A percentile compares a stretch with the other conserved stretches of the same genome.
Conservation (phyloP, 208 protist genomes). For the Acanthamoeba healyi region DNA sequence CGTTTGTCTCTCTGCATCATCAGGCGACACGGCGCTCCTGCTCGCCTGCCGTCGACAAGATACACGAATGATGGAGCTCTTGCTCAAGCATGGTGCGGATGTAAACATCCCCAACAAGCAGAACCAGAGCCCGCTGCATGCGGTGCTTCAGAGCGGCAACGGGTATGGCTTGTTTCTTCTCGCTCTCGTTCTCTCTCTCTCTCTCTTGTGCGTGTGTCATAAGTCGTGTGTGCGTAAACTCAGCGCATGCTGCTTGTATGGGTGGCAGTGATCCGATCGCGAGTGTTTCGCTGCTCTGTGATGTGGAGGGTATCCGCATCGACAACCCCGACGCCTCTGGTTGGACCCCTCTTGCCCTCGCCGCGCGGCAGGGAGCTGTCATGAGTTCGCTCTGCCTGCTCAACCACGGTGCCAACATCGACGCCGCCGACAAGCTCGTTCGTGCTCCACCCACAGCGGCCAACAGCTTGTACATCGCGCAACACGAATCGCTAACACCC, state of each 20-base stretch:
- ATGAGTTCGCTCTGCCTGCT: constrained; percentile 22
- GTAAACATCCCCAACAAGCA: neutral
- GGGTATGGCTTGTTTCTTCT: too few species aligned
- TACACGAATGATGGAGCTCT: constrained; percentile 33
- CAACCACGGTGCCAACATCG: constrained; percentile 34
- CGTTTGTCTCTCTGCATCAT: too few species aligned
- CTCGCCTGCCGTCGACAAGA: constrained; percentile 4
- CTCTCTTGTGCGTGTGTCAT: too few species aligned
- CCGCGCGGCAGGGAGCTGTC: neutral
- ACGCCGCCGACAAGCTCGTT: neutral
- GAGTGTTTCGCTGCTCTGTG: constrained; percentile 11
- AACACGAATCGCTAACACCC: neutral
- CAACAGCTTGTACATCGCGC: neutral
- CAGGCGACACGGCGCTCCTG: constrained; percentile 12
- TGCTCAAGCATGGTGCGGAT: neutral
- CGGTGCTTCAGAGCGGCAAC: neutral
- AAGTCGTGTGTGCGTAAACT: too few species aligned
- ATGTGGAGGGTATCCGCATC: neutral
- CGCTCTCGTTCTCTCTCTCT: neutral
- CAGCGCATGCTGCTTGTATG: too few species aligned
- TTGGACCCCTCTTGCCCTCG: neutral
- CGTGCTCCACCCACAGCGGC: neutral
- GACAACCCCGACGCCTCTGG: neutral
- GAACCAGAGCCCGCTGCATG: neutral
- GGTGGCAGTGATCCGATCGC: constrained; percentile 10